Evolutionary conservation across 2,329 filamentous ascomycete genomes (phyloP), one percentile per base, ranked within the genome.

Genomic region (Calcarisporium arbuscula): DNA sequence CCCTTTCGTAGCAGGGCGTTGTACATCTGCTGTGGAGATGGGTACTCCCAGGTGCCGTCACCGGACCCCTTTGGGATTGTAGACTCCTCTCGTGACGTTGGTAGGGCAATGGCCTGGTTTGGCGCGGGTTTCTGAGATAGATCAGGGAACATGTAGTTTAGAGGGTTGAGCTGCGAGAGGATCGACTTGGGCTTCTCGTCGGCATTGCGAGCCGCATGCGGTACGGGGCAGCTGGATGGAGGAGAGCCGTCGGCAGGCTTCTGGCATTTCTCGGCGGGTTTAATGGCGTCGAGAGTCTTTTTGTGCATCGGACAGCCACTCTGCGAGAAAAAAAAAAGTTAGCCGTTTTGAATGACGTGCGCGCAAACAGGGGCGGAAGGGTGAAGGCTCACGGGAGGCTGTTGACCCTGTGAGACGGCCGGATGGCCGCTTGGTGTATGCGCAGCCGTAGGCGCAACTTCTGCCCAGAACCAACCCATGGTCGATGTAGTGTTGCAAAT

Each of bases 11-110:
- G 67, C 64, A 98, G 82, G 7, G 92, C 92, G 54, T 98, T 96
- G 71, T 96, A 98, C 92, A 98, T 98, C 62, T 98, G 92, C 65
- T 98, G 92, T 1, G 92, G 90, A 0, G 88, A 95, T 0, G 92
- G 92, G 56, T 98, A 98, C 61, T 96, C 92, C 92, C 92, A 98
- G 7, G 85, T 94, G 30, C 80, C 77, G 34, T 80, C 72, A 30
- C 77, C 74, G 40, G 83, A 79, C 51, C 85, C 86, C 48, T 84
- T 84, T n/a, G 92, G 92, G 48, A 98, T 98, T 1, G 89, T 88
- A 1, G 86, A 94, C 19, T 74, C 65, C 60, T 95, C 88, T 48
- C 92, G 84, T 6, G 80, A 74, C 3, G 89, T 83, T 1, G 89
- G 85, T 1, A 98, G 76, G 17, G 72, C 67, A 18, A 84, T 62